Percentiles rank a stretch among this genome's conserved stretches.
These are phyloP conservation scores for Cladosporium sp. DNA, from an alignment of 2,329 filamentous ascomycete genomes.

Conservation along the genomic window DNA sequence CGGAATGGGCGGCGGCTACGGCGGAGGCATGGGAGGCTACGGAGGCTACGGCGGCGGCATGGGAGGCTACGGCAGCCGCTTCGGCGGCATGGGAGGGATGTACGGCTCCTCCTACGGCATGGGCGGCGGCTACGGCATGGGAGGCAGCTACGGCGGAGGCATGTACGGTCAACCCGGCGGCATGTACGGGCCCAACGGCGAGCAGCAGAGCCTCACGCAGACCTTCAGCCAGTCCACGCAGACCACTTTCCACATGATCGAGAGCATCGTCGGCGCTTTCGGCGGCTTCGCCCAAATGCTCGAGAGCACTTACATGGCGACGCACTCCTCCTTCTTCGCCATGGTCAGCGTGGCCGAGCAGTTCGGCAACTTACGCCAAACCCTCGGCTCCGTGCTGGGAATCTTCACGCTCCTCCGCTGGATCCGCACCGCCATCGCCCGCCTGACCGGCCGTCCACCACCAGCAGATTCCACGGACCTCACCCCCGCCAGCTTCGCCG, in stretches of 20 bases:
- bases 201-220: slow-evolving; percentile 91
- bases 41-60: slow-evolving; percentile 20
- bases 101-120: slow-evolving; percentile 25
- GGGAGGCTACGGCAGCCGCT: slow-evolving; percentile 17
- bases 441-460: slow-evolving; percentile 84
- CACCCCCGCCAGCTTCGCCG: slow-evolving; percentile 86
- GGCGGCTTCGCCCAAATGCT: slow-evolving; percentile 98
- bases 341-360: slow-evolving; percentile 99
- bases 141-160: slow-evolving; percentile 36
- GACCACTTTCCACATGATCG: slow-evolving; percentile 96
- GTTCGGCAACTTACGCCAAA: slow-evolving; percentile 88
- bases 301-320: slow-evolving; percentile 99
- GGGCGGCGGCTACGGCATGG: slow-evolving; percentile 33
- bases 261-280: slow-evolving; percentile 94
- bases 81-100: slow-evolving; percentile 23
- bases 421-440: slow-evolving; percentile 86
- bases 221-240: slow-evolving; percentile 93
- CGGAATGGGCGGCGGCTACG: slow-evolving; percentile 44
- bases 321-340: slow-evolving; percentile 96
- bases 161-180: slow-evolving; percentile 35
- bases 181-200: slow-evolving; percentile 51
- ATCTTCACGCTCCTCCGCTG: slow-evolving; percentile 96
- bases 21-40: slow-evolving; percentile 37
- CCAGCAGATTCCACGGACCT: slow-evolving; percentile 83
- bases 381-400: slow-evolving; percentile 85